Conservation (phyloP, 352 stramenopile genomes). For the Phytophthora cactorum region DNA sequence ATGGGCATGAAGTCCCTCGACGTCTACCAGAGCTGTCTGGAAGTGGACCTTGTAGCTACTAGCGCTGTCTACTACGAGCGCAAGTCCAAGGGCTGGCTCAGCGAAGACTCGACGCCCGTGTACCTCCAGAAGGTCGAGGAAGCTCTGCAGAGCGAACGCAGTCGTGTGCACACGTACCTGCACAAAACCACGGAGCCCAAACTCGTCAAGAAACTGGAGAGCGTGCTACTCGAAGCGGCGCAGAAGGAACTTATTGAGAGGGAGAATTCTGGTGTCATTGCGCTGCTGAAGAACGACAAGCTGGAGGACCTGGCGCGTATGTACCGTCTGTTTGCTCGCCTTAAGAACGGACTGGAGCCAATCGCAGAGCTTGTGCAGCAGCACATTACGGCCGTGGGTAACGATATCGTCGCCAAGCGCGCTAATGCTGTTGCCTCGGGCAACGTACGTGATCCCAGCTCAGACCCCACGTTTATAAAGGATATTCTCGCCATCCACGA, state of each 20-base stretch:
- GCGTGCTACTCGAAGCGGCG: slow-evolving; percentile 94
- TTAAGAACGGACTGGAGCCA: slow-evolving; percentile 96
- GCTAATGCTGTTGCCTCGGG: slow-evolving; percentile 91
- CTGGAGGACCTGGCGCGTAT: slow-evolving; percentile 97
- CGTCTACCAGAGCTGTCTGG: slow-evolving; percentile 97
- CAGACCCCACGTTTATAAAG: slow-evolving; percentile 98
- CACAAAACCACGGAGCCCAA: slow-evolving; percentile 97
- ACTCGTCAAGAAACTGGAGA: slow-evolving; percentile 93
- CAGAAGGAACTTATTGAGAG: slow-evolving; percentile 98
- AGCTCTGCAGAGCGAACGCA: slow-evolving; percentile 78
- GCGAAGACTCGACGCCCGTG: slow-evolving; percentile 96
- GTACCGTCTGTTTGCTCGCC: slow-evolving; percentile 97
- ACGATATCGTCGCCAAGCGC: slow-evolving; percentile 89
- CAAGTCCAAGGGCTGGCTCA: slow-evolving; percentile 98
- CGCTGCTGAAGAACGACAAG: slow-evolving; percentile 97
- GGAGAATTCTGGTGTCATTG: slow-evolving; percentile 96
- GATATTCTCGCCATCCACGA: slow-evolving; percentile 97
- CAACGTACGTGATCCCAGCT: slow-evolving; percentile 91
- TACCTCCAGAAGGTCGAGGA: slow-evolving; percentile 97
- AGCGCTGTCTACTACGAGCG: slow-evolving; percentile 96
- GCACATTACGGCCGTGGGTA: slow-evolving; percentile 93
- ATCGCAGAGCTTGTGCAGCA: slow-evolving; percentile 97
- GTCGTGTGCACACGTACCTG: slow-evolving; percentile 96
- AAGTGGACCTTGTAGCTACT: slow-evolving; percentile 92
- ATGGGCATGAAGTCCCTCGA: slow-evolving; percentile 98